A percentile compares a stretch with the other conserved stretches of the same genome.
Conservation (phyloP, 2,329 filamentous ascomycete genomes). For the Fonsecaea pedrosoi region DNA sequence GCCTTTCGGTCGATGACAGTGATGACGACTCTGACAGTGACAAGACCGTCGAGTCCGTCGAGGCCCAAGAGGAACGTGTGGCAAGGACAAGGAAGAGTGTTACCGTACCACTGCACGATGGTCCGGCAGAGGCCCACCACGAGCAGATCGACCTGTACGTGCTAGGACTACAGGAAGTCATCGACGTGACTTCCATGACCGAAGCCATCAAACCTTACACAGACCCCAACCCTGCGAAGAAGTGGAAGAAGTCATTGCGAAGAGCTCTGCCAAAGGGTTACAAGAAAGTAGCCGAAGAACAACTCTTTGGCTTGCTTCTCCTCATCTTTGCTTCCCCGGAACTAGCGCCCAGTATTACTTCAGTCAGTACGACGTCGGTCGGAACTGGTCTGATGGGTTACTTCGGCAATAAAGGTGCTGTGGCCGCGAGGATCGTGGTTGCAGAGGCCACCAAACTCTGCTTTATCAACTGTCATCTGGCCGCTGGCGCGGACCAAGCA, state of each 20-base stretch:
- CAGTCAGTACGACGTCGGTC: conserved; percentile 80
- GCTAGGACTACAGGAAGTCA: conserved; percentile 88
- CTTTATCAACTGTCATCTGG: conserved; percentile 90
- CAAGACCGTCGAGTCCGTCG: conserved; percentile 50
- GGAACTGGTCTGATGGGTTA: conserved; percentile 92
- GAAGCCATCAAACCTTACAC: conserved; percentile 80
- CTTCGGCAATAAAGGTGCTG: conserved; percentile 94
- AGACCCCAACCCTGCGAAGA: conserved; percentile 72
- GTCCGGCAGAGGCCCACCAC: conserved; percentile 55
- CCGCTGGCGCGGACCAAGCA: conserved; percentile 79
- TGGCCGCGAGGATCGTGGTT: conserved; percentile 79
- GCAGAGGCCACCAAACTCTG: conserved; percentile 88
- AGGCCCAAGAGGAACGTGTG: conserved; percentile 56
- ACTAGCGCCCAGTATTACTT: conserved; percentile 75
- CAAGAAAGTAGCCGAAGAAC: conserved; percentile 76
- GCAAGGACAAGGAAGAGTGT: conserved; percentile 51
- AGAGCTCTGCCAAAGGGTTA: conserved; percentile 79
- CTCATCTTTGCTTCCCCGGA: conserved; percentile 84
- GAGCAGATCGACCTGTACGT: conserved; percentile 87
- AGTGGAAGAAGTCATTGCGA: conserved; percentile 80
- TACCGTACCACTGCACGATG: conserved; percentile 55
- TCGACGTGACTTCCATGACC: conserved; percentile 79
- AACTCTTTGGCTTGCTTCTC: conserved; percentile 83
- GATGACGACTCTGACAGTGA: conserved; percentile 39
- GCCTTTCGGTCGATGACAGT: conserved; percentile 49